Evolutionary conservation across 2,329 filamentous ascomycete genomes (phyloP), one percentile per base, ranked within the genome.

Genomic region (Venturia oleaginea): DNA sequence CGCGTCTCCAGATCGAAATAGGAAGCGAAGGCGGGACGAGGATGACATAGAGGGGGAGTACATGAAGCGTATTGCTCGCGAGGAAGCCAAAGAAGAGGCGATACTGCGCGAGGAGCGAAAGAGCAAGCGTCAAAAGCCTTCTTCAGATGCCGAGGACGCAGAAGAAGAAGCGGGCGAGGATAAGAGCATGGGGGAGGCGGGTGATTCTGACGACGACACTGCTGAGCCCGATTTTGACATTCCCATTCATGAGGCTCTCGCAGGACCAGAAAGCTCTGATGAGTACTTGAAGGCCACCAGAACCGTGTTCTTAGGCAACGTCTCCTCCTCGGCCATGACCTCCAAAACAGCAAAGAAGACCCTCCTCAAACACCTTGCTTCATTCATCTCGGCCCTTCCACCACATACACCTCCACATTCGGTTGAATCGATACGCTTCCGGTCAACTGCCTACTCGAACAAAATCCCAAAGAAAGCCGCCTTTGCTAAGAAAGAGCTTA

Each of bases 271-370:
- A 62, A 73, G 75, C 62, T 76, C 78, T 27, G 70, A 79, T 27
- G 90, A 95, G 68, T 71, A 95, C 2, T 90, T 95, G 65, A 96
- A 96, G 78, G 90, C 93, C 10, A 84, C 85, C 65, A 89, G 94
- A 65, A 99, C 94, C 7, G 86, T 97, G 51, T 99, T 97, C 77
- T 80, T 99, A 15, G 89, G 90, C 71, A 99, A 99, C 72, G 91
- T 99, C 57, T 92, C 92, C 17, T 87, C 84, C 27, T 81, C 88
- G 62, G 91, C 91, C 51, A 91, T 97, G 71, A 89, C 86, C 60
- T 92, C 89, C 34, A 95, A 95, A 72, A 77, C 86, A 2, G 88
- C 87, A 40, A 92, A 91, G 77, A 95, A 91, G 79, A 83, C 83
- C 2, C 83, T 97, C 37, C 79, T 91, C 68, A 80, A 83, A 51